Evolutionary conservation across 164 flowering plant genomes (phyloP).

Genomic region (Aristolochia fimbriata): DNA sequence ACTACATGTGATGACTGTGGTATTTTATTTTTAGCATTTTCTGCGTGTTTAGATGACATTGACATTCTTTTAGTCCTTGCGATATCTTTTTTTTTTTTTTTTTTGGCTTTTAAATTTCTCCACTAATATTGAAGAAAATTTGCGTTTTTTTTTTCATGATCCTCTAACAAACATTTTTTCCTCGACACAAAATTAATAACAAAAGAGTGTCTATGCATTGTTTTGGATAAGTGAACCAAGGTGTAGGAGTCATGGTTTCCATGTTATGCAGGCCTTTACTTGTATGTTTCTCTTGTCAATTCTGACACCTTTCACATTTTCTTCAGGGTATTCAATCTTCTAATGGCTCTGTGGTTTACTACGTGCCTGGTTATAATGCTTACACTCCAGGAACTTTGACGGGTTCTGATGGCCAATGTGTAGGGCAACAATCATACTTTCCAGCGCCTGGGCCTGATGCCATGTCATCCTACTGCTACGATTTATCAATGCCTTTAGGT

Average conservation of each 20-base stretch:
- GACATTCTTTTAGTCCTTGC: neutral
- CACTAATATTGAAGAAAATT: too few species aligned
- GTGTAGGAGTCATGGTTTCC: neutral
- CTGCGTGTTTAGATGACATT: neutral
- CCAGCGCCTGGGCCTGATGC: constrained; percentile 15
- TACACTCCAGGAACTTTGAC: constrained; percentile 22
- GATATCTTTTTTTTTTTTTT: neutral
- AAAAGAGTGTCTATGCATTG: neutral
- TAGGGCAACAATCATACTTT: constrained; percentile 12
- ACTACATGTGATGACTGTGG: neutral
- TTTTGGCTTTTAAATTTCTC: too few species aligned
- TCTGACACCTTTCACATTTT: neutral
- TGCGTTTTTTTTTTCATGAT: neutral
- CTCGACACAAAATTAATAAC: neutral
- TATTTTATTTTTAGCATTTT: neutral
- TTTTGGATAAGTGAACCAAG: neutral
- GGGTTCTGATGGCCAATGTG: constrained; percentile 31
- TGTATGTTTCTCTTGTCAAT: neutral
- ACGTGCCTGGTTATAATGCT: constrained; percentile 24
- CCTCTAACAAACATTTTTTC: neutral
- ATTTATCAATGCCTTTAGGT: constrained; percentile 14
- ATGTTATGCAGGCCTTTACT: neutral
- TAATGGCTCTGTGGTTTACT: constrained; percentile 24
- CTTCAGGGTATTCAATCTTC: constrained; percentile 35
- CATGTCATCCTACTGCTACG: constrained; percentile 22